Evolutionary conservation across 805 yeast genomes (phyloP), one percentile per base, ranked within the genome.

Genomic region (Cyberlindnera meyerae): DNA sequence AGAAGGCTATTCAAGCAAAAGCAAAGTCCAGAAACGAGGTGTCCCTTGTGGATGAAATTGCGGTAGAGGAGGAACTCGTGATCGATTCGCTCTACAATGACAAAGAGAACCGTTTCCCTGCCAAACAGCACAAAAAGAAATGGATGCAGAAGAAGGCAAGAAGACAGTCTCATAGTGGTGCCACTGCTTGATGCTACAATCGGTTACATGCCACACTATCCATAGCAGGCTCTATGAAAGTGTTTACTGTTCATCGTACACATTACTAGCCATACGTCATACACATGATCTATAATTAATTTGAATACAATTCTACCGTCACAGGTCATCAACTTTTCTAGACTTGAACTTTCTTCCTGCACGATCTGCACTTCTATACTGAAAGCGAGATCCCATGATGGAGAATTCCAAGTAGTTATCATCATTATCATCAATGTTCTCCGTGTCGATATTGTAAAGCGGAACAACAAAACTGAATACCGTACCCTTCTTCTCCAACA

Each of bases 311-410:
- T 21, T n/a, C 6, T 6, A 24, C 8, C 6, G 29, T 24, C 33
- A 37, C 18, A 77, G 50, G 53, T 79, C 83, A 41, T 75, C 82
- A 25, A 84, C 86, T 22, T 75, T 72, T 47, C 82, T 93, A 40
- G 79, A 74, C 62, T 89, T 89, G 67, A 87, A 87, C 63, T 89
- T 87, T 50, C 83, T 75, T 17, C 81, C 84, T 0, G 95, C 77
- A 40, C 97, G 68, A 49, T 89, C 97, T 8, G 76, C 75, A 28
- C 89, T 70, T 55, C 94, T 70, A 42, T 79, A 73, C 42, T 78
- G 76, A 47, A 89, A 73, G 41, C 97, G 65, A 29, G 87, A 81
- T 1, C 97, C 97, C 8, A 88, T 60, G 8, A 86, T 71, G 11
- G 80, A 71, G 54, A 85, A 83, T 14, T 71, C 73, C 12, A 79